Conservation (phyloP, 805 yeast species). For the Cyberlindnera suaveolens region DNA sequence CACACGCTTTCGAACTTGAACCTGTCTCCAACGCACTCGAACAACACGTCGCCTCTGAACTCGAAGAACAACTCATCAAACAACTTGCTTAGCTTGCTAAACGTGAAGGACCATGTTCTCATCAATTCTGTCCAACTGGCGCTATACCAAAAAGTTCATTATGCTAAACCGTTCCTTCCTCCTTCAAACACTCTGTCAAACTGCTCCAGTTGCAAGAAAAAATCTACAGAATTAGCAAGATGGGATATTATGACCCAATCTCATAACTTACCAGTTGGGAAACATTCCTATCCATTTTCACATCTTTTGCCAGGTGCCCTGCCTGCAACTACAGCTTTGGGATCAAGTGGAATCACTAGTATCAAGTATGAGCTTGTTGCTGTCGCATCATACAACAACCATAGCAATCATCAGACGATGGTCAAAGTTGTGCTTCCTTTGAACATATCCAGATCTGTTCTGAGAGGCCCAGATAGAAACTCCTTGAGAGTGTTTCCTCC, state of each 20-base stretch:
- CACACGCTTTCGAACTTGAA: slow-evolving; percentile 21
- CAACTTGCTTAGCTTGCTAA: slow-evolving; percentile 22
- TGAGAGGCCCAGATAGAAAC: slow-evolving; percentile 78
- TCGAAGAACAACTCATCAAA: slow-evolving; percentile 19
- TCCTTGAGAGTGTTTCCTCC: slow-evolving; percentile 94
- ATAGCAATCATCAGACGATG: slow-evolving; percentile 26
- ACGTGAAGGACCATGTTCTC: slow-evolving; percentile 37
- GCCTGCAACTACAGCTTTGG: slow-evolving; percentile 68
- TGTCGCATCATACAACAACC: slow-evolving; percentile 36
- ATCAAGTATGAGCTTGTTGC: slow-evolving; percentile 79
- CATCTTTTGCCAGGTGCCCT: slow-evolving; percentile 82
- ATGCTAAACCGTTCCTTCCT: slow-evolving; percentile 60
- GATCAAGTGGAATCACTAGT: slow-evolving; percentile 42
- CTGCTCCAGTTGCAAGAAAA: slow-evolving; percentile 55
- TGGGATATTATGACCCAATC: slow-evolving; percentile 78
- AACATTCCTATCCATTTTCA: slow-evolving; percentile 88
- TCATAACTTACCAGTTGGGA: slow-evolving; percentile 54
- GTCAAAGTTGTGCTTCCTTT: slow-evolving; percentile 54
- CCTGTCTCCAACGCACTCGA: slow-evolving; percentile 21
- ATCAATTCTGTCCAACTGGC: slow-evolving; percentile 56
- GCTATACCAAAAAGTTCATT: slow-evolving; percentile 65
- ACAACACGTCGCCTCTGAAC: slow-evolving; percentile 15
- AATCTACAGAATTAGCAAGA: slow-evolving; percentile 59
- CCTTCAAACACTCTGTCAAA: slow-evolving; percentile 40
- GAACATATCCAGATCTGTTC: slow-evolving; percentile 66